These are phyloP conservation scores for Lactuca sativa DNA, from an alignment of 129 eudicot species.

Conservation along the genomic window DNA sequence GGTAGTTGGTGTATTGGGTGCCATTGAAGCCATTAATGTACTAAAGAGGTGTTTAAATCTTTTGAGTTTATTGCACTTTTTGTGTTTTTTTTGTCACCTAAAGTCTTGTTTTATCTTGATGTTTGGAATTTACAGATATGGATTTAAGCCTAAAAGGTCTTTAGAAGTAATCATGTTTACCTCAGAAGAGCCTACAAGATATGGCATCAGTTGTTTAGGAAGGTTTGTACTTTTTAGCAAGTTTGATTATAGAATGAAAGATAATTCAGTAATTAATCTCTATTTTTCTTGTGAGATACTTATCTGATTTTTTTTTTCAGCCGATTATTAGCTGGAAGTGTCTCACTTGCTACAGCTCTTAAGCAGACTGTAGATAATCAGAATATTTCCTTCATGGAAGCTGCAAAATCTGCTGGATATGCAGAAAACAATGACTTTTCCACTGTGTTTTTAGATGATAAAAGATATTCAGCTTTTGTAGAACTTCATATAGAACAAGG, in stretches of 20 bases:
- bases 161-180: conserved; percentile 97
- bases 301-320: conserved; percentile 38
- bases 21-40: conserved; percentile 90
- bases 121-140: conserved; percentile 52
- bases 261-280: neutral
- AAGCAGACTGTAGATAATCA: conserved; percentile 65
- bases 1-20: conserved; percentile 95
- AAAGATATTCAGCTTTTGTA: conserved; percentile 76
- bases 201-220: conserved; percentile 97
- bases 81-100: neutral
- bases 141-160: conserved; percentile 84
- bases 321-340: conserved; percentile 92
- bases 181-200: conserved; percentile 97
- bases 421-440: conserved; percentile 55
- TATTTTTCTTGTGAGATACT: neutral
- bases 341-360: conserved; percentile 62
- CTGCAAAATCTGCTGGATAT: conserved; percentile 87
- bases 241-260: neutral
- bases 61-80: neutral
- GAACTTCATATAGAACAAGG: conserved; percentile 99
- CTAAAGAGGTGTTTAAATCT: conserved; percentile 47
- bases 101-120: neutral
- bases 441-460: conserved; percentile 46
- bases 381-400: conserved; percentile 80
- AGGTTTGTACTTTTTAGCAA: conserved; percentile 47